Base-by-base conservation (phyloP, 176 grass and related monocot species). In the Phyllostachys edulis region DNA sequence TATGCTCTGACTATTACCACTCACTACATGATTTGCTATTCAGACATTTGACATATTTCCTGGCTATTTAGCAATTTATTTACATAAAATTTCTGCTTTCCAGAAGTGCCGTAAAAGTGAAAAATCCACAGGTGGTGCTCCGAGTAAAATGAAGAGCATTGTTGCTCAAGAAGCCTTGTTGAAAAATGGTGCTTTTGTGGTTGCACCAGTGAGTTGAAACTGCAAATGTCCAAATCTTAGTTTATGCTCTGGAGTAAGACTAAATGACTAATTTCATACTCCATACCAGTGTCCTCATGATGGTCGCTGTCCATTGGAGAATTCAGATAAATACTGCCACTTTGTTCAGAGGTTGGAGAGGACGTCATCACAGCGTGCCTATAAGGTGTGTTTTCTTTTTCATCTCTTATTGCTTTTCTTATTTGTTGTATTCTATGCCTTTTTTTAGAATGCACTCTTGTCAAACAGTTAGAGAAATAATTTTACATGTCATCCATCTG, bases 301-400 rank as follows among this genome's bases (percentile, higher is more conserved):
- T 83, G 96, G 96, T 60, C 84, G 32, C 13, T 98, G 96, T 75
- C 96, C 96, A 61, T 79, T 98, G 87, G 93, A 95, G 87, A 95
- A 98, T 81, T 78, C 93, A 41, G 81, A 85, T 39, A 98, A 98
- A 82, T 98, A 98, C 73, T 98, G 96, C 68, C 96, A 98, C 77
- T 98, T 95, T 88, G 96, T 98, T 41, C 96, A 98, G 77, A 87
- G 93, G 81, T 78, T 98, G 47, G 91, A 95, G 91, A 98, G 96
- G 85, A 98, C 96, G 16, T 92, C 96, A 83, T 93, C 96, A 71
- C 96, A 98, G 67, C 91, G 89, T 32, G 80, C 78, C 20, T 98
- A 92, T 70, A 98, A 98, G 92, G 92, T 98, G 21, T 3, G 1
- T 65, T 78, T 54, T 62, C 27, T 41, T 77, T 49, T 82, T 56